Percentiles rank a stretch among this genome's conserved stretches.
phyloP scores from a whole-genome alignment of 139 green algal species.

The Dunaliella primolecta region DNA sequence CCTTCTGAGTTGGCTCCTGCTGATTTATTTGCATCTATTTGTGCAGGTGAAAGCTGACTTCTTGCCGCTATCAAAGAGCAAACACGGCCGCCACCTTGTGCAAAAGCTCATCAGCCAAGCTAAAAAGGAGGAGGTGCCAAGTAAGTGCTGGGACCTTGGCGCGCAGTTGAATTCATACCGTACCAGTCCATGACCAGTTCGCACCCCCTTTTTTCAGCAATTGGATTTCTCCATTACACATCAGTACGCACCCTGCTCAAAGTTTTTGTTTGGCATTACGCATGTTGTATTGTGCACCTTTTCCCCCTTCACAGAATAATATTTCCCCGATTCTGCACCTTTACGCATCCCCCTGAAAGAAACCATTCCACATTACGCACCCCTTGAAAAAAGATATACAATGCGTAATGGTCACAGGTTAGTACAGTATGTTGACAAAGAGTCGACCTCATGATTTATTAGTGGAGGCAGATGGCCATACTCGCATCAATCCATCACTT shows the following conservation, averaged over 20 bases:
- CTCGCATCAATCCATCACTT: no score
- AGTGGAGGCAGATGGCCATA: slow-evolving; percentile 1
- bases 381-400: no score
- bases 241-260: neutral
- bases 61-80: slow-evolving; percentile 71
- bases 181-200: no score
- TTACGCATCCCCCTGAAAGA: no score
- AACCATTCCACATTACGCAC: no score
- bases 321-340: neutral
- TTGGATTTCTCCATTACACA: no score
- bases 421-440: neutral
- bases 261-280: neutral
- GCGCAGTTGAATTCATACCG: neutral
- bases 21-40: no score
- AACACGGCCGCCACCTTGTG: slow-evolving; percentile 83
- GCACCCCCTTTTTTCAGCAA: no score
- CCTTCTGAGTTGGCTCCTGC: no score
- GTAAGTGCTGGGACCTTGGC: slow-evolving; percentile 26
- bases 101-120: slow-evolving; percentile 71
- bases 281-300: no score
- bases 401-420: no score
- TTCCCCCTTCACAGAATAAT: neutral
- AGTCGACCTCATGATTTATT: neutral
- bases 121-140: slow-evolving; percentile 59
- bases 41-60: slow-evolving; percentile 38